Evolutionary conservation across 805 yeast genomes (phyloP), one percentile per base, ranked within the genome.

Genomic region (Scheffersomyces spartinae): DNA sequence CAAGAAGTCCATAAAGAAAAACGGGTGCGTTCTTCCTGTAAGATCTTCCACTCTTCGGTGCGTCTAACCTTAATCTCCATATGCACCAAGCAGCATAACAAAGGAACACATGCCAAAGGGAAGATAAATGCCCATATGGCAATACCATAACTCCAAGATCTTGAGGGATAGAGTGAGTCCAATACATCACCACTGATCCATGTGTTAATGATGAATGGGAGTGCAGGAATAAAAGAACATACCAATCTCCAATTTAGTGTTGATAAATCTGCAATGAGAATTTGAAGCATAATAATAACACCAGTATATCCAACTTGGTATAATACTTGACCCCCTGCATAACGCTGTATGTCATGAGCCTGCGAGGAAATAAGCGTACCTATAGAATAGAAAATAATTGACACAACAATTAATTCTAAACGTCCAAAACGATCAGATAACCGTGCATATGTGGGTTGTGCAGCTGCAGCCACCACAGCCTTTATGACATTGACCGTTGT

Each of bases 41-140:
- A 35, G 3, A 41, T 49, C 14, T 45, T 40, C 65, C 74, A 62
- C 31, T 71, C 74, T n/a, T 58, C 61, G 10, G 69, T 64, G 29
- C 55, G 64, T 9, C 61, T 40, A 9, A 82, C 85, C 29, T 49
- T 43, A 36, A 49, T 52, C 35, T 64, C 47, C 79, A 76, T 73
- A 46, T 74, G 76, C 3, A 61, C 10, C 39, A 73, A 52, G 40
- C 75, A 64, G 4, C 37, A 34, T 6, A 75, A 36, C 26, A 79
- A 47, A 12, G 86, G 88, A n/a, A 79, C 26, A 36, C 75, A 56
- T 4, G 72, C 43, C 19, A 75, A 52, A 18, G 86, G 86, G 61
- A 73, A 68, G 35, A 79, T 75, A 38, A 75, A 73, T 2, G 85
- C 84, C 80, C 80, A 79, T 68, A 79, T 77, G 20, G 77, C 85